Evolutionary conservation across 2,329 filamentous ascomycete genomes (phyloP), one percentile per base, ranked within the genome.

Genomic region (Colletotrichum melonis): DNA sequence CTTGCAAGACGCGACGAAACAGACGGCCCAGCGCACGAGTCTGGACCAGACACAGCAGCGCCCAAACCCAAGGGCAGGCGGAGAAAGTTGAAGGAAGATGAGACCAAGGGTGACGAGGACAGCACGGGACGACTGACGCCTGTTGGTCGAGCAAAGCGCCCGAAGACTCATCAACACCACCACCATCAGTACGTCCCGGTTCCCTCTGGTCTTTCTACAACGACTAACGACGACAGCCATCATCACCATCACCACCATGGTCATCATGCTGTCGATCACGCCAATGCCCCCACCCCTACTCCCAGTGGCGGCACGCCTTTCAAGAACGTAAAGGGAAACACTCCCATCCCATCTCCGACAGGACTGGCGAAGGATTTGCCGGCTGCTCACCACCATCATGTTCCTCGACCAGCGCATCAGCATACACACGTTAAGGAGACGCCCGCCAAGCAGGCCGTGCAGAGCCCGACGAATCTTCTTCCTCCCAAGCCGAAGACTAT

Each of bases 81-180:
- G 70, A 88, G 94, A 74, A 94, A 95, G 81, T 85, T 92, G 2
- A 94, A 95, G 79, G 94, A 97, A 66, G 95, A 97, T 57, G 93
- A 94, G 4, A 81, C 81, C 35, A 89, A 88, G 75, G 86, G 87
- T 38, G 94, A 91, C 74, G 94, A 97, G 71, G 91, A 90, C 70
- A 89, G 86, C 70, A 89, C 88, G 42, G 92, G 91, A 30, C 86
- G 91, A 76, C 85, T 86, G 14, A 92, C 92, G 2, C 91, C 92
- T 1, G 87, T 86, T 60, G 85, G 86, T 56, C 88, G 89, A 72
- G 82, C 86, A 69, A 94, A 95, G 79, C 91, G 92, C 73, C 81
- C 88, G 68, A 96, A 97, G 82, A 91, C 92, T 60, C 86, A 90
- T 73, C 83, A 84, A 30, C 90, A 93, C 76, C 91, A 93, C 75